These are phyloP conservation scores for Mycena vulgaris DNA, from an alignment of 768 basidiomycete genomes.

Conservation along the genomic window DNA sequence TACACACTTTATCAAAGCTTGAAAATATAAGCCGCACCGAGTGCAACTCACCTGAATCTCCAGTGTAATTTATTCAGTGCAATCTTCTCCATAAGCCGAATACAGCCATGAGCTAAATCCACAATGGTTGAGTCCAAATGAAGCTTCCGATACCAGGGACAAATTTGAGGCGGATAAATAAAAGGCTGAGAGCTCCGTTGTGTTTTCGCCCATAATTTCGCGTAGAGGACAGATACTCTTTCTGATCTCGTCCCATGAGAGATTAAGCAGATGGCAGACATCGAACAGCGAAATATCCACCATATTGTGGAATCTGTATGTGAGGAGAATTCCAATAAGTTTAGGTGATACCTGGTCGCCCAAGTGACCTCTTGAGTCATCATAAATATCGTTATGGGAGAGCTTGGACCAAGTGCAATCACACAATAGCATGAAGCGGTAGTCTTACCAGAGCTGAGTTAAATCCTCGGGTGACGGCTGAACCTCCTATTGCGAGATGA, in stretches of 20 bases:
- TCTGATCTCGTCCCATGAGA: conserved; percentile 7
- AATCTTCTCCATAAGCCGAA: no score
- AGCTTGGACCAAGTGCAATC: not conserved
- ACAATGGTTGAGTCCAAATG: no score
- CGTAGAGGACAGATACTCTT: not conserved
- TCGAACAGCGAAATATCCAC: not conserved
- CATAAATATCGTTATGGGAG: no score
- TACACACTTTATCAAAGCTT: no score
- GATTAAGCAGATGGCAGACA: not conserved
- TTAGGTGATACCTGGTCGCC: not conserved
- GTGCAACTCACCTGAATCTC: no score
- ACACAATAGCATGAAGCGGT: conserved; percentile 5
- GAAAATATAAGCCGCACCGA: no score
- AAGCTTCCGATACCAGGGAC: not conserved
- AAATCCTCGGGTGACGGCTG: not conserved
- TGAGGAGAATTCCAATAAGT: not conserved
- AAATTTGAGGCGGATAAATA: not conserved
- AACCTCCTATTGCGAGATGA: conserved; percentile 1
- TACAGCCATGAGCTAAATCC: no score
- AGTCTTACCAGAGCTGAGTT: conserved; percentile 3
- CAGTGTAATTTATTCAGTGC: no score
- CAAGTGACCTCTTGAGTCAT: not conserved
- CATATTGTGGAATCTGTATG: not conserved
- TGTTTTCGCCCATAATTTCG: not conserved
- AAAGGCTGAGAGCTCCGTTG: not conserved